Evolutionary conservation across 2,329 filamentous ascomycete genomes (phyloP), one percentile per base, ranked within the genome.

Genomic region (Fusarium armeniacum): DNA sequence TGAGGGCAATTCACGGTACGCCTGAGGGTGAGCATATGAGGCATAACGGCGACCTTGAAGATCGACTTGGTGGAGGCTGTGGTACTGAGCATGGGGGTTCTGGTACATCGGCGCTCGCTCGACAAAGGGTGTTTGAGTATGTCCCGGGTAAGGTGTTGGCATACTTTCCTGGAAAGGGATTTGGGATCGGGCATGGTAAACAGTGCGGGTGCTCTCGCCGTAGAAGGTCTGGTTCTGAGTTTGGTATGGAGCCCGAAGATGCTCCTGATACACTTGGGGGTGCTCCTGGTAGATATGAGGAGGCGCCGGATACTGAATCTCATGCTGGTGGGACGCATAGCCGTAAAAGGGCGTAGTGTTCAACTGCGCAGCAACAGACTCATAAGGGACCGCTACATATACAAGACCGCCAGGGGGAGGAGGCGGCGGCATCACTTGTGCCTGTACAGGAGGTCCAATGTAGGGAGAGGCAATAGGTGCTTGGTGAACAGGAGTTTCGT

Each of bases 341-440:
- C 7, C 24, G 44, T 10, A 20, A n/a, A 41, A 28, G 9, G 16
- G 35, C 9, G 49, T 10, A 28, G 13, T 12, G 12, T 22, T 5
- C 22, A 28, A 28, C 6, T 52, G 49, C 6, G 49, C 35, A 9
- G 33, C 49, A 41, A 41, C 13, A 15, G 24, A 28, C n/a, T 52
- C 16, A 4, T 26, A 24, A 51, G 49, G 49, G 1, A 52, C 49
- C 4, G 49, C 49, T 8, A 52, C 6, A 35, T 28, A 10, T 46
- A 46, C 58, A 64, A 52, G 59, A 18, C 53, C 45, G 6, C 22
- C 36, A 6, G 51, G 24, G 32, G 45, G 36, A 9, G 38, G 22
- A 30, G 24, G 43, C 28, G n/a, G 40, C 9, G 28, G 18, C 56
- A 66, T 66, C 22, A 66, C 57, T 18, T 56, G 51, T 12, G 57